These are phyloP conservation scores for Neonectria sp. DNA, from an alignment of 2,329 filamentous ascomycete genomes.

Conservation along the genomic window DNA sequence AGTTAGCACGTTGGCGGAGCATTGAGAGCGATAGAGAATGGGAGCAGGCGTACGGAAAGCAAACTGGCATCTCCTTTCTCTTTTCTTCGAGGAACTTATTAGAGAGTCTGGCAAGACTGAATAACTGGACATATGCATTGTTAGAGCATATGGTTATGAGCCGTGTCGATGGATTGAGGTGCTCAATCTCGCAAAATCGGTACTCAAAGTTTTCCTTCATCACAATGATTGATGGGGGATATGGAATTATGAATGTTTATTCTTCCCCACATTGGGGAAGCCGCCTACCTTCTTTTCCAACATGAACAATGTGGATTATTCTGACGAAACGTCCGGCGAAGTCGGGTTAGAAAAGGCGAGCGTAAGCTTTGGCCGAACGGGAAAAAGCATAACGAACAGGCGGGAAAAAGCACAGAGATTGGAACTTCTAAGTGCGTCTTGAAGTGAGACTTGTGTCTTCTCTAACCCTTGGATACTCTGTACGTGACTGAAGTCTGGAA, in stretches of 20 bases:
- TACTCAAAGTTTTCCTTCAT: slow-evolving; percentile 5
- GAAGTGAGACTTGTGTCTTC: not conserved
- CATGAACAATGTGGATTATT: not conserved
- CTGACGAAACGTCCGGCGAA: not conserved
- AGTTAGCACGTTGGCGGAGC: slow-evolving; percentile 43
- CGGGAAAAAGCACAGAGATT: not conserved
- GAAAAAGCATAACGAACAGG: not conserved
- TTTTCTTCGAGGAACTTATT: not conserved
- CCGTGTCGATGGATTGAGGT: slow-evolving; percentile 8
- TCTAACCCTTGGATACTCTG: not conserved
- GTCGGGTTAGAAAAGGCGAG: not conserved
- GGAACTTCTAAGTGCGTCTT: not conserved
- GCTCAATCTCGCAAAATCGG: slow-evolving; percentile 5
- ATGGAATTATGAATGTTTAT: slow-evolving; percentile 18
- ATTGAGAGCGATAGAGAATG: slow-evolving; percentile 28
- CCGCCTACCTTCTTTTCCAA: not conserved
- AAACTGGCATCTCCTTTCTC: not conserved
- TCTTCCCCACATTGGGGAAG: slow-evolving; percentile 4
- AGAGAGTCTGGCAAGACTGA: slow-evolving; percentile 16
- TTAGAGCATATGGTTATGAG: slow-evolving; percentile 14
- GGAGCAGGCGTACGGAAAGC: not conserved
- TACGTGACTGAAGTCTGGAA: not conserved
- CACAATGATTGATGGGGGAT: not conserved
- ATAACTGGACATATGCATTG: slow-evolving; percentile 15
- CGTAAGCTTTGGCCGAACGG: not conserved